Base-by-base conservation (phyloP, 2,329 filamentous ascomycete species). In the Moelleriella libera region DNA sequence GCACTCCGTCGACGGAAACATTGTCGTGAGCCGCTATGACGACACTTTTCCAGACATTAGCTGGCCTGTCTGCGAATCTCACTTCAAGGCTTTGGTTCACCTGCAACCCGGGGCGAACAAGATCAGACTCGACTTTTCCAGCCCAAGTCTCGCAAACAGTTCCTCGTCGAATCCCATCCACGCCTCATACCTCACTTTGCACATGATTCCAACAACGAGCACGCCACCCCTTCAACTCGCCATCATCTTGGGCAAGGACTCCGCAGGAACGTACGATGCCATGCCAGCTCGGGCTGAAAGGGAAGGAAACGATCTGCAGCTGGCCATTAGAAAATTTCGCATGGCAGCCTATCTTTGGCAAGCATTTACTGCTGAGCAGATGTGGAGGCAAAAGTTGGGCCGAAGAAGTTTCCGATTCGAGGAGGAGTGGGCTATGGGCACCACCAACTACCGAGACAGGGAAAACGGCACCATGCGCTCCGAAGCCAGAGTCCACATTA, bases 331-430 rank as follows among this genome's bases (percentile, higher is more conserved):
- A 57, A 98, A 98, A 62, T 96, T 92, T 61, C 80, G 89, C 52
- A 96, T 94, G 85, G 84, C 88, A 14, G 90, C 88, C 29, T 96
- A 97, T 61, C 72, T 97, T 11, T 97, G 92, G 89, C 92, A 98
- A 62, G 88, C 89, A 6, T 97, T 94, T 58, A 97, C 90, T 0
- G 88, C 87, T 6, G 92, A 98, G 63, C 89, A 97, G 62, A 97
- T 97, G 90, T 84, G 80, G 62, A 82, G 88, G 52, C 85, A 95
- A 61, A 85, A 83, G 51, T 79, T 97, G 54, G 88, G 89, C 8
- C 78, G 90, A 49, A 80, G 90, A 49, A 82, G 79, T 47, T 97
- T 96, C 63, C 77, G 89, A 42, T 89, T 94, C 52, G 92, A 97
- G 57, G 92, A 98, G 63, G 86, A 95, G 60, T 97, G 92, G 92